These are phyloP conservation scores for Fusarium hainanense DNA, from an alignment of 2,329 filamentous ascomycete genomes.

Conservation along the genomic window DNA sequence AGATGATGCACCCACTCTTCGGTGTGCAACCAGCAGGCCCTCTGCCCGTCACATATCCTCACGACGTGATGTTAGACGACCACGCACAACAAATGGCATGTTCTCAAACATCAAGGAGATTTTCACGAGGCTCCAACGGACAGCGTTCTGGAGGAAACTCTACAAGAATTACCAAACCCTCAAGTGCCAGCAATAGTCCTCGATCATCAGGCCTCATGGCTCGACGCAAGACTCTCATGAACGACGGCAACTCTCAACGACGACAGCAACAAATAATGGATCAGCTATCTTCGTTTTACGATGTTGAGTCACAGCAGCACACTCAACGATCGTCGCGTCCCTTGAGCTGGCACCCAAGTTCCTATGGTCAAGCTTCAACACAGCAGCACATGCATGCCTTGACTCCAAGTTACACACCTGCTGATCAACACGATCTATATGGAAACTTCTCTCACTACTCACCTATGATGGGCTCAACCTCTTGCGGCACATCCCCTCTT, in stretches of 20 bases:
- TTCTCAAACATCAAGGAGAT: conserved; percentile 59
- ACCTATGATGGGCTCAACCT: conserved; percentile 66
- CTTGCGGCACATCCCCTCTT: conserved; percentile 68
- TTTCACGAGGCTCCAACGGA: conserved; percentile 62
- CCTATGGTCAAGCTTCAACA: conserved; percentile 58
- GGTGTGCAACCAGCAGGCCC: conserved; percentile 43
- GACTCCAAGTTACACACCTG: conserved; percentile 51
- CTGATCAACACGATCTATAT: conserved; percentile 57
- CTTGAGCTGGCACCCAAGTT: conserved; percentile 80
- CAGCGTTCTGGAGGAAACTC: conserved; percentile 60
- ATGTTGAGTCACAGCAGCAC: conserved; percentile 36
- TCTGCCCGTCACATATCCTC: conserved; percentile 43
- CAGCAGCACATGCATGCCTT: conserved; percentile 55
- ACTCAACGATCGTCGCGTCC: conserved; percentile 62
- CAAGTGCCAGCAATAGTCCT: conserved; percentile 76
- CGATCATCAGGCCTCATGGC: conserved; percentile 61
- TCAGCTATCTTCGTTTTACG: conserved; percentile 50
- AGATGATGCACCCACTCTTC: conserved; percentile 50
- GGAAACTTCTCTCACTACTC: conserved; percentile 58
- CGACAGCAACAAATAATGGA: conserved; percentile 61
- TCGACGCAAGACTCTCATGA: conserved; percentile 67
- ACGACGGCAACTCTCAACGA: conserved; percentile 59
- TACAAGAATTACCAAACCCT: conserved; percentile 73
- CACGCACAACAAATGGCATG: conserved; percentile 63
- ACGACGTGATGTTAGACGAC: conserved; percentile 62